These are phyloP conservation scores for Chlorella ohadii DNA, from an alignment of 139 green algal genomes.

Conservation along the genomic window DNA sequence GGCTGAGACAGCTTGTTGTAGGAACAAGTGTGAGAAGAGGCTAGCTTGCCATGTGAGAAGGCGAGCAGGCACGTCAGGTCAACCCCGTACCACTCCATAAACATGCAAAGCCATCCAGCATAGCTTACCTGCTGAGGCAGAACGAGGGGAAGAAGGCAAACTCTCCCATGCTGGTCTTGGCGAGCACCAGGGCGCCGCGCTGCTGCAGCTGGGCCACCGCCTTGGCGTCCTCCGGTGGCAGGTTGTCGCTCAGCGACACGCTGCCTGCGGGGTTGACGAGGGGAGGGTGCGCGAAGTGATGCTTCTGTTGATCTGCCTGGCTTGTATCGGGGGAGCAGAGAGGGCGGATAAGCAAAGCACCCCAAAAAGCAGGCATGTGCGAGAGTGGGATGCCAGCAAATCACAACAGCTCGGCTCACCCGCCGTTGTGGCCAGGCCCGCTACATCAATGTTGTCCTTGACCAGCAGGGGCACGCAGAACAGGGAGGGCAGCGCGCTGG, in stretches of 20 bases:
- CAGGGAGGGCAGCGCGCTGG: not conserved
- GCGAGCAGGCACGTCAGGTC: not conserved
- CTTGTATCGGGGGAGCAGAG: no score
- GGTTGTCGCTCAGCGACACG: constrained; percentile 2
- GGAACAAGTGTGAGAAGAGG: no score
- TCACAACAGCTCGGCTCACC: not conserved
- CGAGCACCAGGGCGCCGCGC: constrained; percentile 64
- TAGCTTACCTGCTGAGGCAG: constrained; percentile 39
- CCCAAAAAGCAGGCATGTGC: no score
- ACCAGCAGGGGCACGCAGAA: constrained; percentile 36
- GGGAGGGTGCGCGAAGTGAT: not conserved
- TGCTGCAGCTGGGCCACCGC: constrained; percentile 36
- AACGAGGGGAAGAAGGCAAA: constrained; percentile 71
- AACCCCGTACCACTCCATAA: no score
- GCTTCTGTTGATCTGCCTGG: no score
- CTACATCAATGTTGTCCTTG: constrained; percentile 46
- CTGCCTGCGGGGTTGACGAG: not conserved
- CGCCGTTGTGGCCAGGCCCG: constrained; percentile 28
- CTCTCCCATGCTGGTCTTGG: constrained; percentile 76
- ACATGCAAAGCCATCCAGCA: no score
- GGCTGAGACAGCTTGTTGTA: no score
- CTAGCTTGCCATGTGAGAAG: no score
- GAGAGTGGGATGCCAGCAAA: no score
- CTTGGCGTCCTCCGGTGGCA: not conserved
- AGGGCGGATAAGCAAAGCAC: no score